phyloP scores from a whole-genome alignment of 306 rosid species.

The Lupinus albus region DNA sequence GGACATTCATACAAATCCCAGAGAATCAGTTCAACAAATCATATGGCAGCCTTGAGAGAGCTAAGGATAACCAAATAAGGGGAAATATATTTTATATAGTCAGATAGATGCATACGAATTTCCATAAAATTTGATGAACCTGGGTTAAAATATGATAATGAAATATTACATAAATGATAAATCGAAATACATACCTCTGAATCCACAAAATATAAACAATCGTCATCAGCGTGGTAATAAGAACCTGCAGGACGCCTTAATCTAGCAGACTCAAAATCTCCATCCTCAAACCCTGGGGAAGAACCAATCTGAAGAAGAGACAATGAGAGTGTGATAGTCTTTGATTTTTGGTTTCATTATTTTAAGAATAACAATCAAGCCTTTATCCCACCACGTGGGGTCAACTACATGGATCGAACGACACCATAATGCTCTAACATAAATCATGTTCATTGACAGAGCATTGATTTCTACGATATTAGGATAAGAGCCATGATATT shows the following conservation, averaged over 20 bases:
- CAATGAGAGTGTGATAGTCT: constrained; percentile 18
- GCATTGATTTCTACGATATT: too few species aligned
- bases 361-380: background rate
- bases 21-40: constrained; percentile 16
- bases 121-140: constrained; percentile 19
- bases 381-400: too few species aligned
- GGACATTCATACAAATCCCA: background rate
- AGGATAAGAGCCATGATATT: background rate
- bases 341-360: constrained; percentile 26
- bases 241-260: constrained; percentile 87
- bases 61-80: background rate
- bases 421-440: too few species aligned
- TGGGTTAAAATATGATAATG: constrained; percentile 10
- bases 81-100: constrained; percentile 3
- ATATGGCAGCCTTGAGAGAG: constrained; percentile 27
- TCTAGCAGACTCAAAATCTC: constrained; percentile 80
- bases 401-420: too few species aligned
- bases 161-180: constrained; percentile 9
- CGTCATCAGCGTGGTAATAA: constrained; percentile 61
- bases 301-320: constrained; percentile 75
- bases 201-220: constrained; percentile 86
- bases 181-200: constrained; percentile 73
- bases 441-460: too few species aligned
- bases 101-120: constrained; percentile 20
- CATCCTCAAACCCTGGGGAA: constrained; percentile 95